Conservation (phyloP, 2,329 filamentous ascomycete species). For the Phialophora tarda region DNA sequence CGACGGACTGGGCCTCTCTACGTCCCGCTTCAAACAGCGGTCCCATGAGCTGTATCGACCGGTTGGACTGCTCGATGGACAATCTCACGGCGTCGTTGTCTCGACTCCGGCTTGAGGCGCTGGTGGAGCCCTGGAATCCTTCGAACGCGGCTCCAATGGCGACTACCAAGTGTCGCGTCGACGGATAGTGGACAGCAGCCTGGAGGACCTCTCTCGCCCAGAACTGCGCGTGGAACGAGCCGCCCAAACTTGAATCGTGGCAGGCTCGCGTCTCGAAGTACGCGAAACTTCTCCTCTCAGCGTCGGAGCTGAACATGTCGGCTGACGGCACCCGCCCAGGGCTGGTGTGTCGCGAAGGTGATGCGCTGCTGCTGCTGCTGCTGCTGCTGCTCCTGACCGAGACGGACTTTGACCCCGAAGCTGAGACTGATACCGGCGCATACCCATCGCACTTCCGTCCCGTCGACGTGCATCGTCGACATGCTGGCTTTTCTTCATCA, state of each 20-base stretch:
- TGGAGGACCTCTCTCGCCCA: conserved; percentile 56
- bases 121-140: conserved; percentile 31
- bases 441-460: conserved; percentile 65
- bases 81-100: conserved; percentile 42
- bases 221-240: conserved; percentile 52
- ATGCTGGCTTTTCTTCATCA: conserved; percentile 61
- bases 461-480: conserved; percentile 60
- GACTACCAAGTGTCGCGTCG: conserved; percentile 57
- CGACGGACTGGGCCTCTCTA: conserved; percentile 42
- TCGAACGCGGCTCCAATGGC: conserved; percentile 59
- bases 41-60: conserved; percentile 52
- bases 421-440: conserved; percentile 24
- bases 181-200: conserved; percentile 53
- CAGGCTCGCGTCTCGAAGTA: conserved; percentile 52
- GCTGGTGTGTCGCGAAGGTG: background rate
- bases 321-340: background rate
- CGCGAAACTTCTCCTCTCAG: conserved; percentile 49
- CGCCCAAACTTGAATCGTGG: conserved; percentile 47
- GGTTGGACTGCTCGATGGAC: conserved; percentile 56
- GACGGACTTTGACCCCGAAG: background rate
- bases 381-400: background rate
- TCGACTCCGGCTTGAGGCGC: background rate
- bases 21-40: conserved; percentile 45
- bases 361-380: background rate
- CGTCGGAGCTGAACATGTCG: conserved; percentile 40